Conservation (phyloP, 306 rosid genomes). For the Cucumis melo region DNA sequence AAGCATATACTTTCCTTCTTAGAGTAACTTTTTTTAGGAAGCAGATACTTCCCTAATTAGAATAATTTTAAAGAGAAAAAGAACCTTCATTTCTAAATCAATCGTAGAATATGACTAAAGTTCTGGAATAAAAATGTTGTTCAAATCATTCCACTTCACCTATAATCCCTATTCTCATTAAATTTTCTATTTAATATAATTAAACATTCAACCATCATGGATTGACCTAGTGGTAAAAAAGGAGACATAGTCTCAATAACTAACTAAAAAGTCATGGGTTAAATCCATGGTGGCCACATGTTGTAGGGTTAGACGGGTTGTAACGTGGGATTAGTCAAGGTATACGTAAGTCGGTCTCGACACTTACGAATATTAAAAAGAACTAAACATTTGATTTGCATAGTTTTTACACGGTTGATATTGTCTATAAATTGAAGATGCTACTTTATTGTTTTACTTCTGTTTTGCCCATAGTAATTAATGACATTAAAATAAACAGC, state of each 20-base stretch:
- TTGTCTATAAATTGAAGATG: background rate
- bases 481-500: background rate
- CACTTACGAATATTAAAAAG: no score
- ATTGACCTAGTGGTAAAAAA: no score
- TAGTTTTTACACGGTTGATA: background rate
- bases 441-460: background rate
- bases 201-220: no score
- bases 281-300: no score
- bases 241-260: no score
- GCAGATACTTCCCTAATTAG: background rate
- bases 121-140: background rate
- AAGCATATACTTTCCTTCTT: background rate
- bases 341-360: no score
- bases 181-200: background rate
- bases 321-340: no score
- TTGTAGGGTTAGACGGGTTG: no score
- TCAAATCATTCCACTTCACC: background rate
- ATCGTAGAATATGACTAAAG: background rate
- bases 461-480: background rate
- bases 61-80: background rate
- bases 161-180: background rate
- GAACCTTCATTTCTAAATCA: background rate
- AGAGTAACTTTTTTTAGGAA: background rate
- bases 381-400: background rate
- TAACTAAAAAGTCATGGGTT: no score